These are phyloP conservation scores for Crithidia brevicula DNA, from an alignment of 208 protist genomes.

Conservation along the genomic window DNA sequence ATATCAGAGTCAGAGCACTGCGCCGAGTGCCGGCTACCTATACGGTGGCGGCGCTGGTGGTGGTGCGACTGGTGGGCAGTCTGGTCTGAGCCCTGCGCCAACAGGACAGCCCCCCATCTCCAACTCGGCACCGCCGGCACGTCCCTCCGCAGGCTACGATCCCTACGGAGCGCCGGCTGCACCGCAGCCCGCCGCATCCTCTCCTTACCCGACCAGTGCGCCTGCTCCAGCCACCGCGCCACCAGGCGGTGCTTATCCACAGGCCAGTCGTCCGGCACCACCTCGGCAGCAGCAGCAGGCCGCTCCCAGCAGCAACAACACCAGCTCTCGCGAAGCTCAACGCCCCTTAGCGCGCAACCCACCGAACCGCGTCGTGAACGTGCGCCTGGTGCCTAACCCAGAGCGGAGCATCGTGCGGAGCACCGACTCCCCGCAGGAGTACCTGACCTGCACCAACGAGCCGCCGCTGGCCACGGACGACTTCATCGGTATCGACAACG, in stretches of 20 bases:
- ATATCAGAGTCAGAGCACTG: conserved; percentile 10
- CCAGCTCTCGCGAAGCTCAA: conserved; percentile 2
- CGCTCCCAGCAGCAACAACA: background rate
- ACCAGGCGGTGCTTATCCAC: conserved; percentile 7
- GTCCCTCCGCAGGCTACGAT: conserved; percentile 11
- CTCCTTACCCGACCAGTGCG: background rate
- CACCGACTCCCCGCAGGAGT: conserved; percentile 38
- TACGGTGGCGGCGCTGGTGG: conserved; percentile 5
- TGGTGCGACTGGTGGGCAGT: background rate
- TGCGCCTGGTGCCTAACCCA: conserved; percentile 64
- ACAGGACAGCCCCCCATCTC: background rate
- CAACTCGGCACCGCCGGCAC: conserved; percentile 2
- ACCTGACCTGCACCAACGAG: conserved; percentile 50
- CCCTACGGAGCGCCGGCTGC: conserved; percentile 1
- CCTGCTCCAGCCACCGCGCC: conserved; percentile 17
- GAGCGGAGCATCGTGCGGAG: conserved; percentile 52
- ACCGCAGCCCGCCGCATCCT: conserved; percentile 3
- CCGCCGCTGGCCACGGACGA: conserved; percentile 71
- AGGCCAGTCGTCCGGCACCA: conserved; percentile 1
- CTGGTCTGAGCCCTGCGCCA: background rate
- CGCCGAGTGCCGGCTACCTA: conserved; percentile 15
- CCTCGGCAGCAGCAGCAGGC: conserved; percentile 22
- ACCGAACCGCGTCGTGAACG: conserved; percentile 47
- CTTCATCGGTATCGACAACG: conserved; percentile 88
- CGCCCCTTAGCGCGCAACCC: conserved; percentile 16